Evolutionary conservation across 78 protist species (phyloP).

Genomic region (Monocercomonoides exilis): DNA sequence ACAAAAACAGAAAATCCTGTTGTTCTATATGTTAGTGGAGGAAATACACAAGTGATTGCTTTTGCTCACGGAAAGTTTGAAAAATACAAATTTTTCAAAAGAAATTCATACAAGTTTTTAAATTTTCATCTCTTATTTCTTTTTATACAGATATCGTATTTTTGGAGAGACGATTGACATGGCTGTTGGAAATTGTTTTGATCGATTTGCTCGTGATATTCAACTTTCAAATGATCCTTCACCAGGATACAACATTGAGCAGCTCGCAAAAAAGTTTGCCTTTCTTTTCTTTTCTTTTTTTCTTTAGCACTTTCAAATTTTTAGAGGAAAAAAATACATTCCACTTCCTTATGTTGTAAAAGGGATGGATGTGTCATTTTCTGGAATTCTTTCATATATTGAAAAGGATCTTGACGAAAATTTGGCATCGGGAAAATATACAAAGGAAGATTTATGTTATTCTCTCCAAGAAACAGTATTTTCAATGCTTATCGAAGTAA

Average conservation of each 20-base stretch:
- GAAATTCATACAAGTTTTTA: not conserved
- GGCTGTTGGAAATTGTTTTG: constrained; percentile 93
- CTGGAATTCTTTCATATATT: constrained; percentile 70
- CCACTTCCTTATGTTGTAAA: constrained; percentile 88
- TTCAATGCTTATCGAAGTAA: constrained; percentile 94
- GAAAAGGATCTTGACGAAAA: constrained; percentile 24
- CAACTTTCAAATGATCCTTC: constrained; percentile 89
- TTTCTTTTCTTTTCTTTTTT: not conserved
- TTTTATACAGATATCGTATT: constrained; percentile 69
- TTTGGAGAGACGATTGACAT: constrained; percentile 99
- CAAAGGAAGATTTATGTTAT: constrained; percentile 11
- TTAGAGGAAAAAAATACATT: constrained; percentile 46
- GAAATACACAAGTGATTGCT: constrained; percentile 91
- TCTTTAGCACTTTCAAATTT: not conserved
- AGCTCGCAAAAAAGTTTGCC: constrained; percentile 57
- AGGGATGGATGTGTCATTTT: constrained; percentile 90
- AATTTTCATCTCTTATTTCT: too few relatives aligned
- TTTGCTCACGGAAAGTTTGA: constrained; percentile 22
- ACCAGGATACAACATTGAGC: constrained; percentile 98
- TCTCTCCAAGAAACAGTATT: constrained; percentile 65
- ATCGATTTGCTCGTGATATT: constrained; percentile 65
- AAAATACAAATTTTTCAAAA: constrained; percentile 38
- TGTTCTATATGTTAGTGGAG: constrained; percentile 95
- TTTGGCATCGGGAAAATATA: constrained; percentile 7
- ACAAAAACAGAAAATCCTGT: constrained; percentile 85